Evolutionary conservation across 75 land plant genomes (phyloP), one percentile per base, ranked within the genome.

Genomic region (Selaginella tamariscina): DNA sequence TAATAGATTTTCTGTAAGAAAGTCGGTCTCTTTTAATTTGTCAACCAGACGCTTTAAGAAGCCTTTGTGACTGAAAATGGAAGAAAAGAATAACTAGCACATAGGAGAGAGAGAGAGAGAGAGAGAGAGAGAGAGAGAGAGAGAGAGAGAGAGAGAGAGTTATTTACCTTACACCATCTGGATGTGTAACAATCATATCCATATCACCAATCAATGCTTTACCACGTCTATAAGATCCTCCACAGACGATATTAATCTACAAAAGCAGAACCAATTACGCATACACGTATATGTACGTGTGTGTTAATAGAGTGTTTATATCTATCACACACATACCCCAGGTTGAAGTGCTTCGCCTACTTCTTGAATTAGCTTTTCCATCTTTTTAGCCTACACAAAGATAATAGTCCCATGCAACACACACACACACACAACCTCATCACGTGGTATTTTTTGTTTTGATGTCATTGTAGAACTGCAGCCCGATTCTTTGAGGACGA

Each of bases 221-320:
- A 24, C 99, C 99, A 31, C 99, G 88, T 65, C 99, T 80, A 66
- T 82, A 95, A 55, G 99, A 95, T 63, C 99, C 99, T 63, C 99
- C 99, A 81, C 98, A 94, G 1, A 94, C 54, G 31, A 85, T 33
- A 5, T 70, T 28, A 21, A 82, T 83, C 84, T 82, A 70, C n/a
- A 75, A 33, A 39, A 24, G 2, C 20, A 30, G 1, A 63, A n/a
- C n/a, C 27, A 66, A 54, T 66, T 22, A 32, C 23, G 44, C 31
- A 32, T 27, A 66, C 67, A 18, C 44, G 27, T 29, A 54, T 30
- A 72, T 5, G 18, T n/a, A 68, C 66, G 1, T 71, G 28, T 13
- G 21, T 13, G 44, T 27, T 13, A 24, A 68, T 1, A 29, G n/a
- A 32, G 21, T 22, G 1, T 18, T 20, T 23, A 33, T 29, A 32